phyloP scores from a whole-genome alignment of 2,329 filamentous ascomycete species.

The Fusarium nanum region DNA sequence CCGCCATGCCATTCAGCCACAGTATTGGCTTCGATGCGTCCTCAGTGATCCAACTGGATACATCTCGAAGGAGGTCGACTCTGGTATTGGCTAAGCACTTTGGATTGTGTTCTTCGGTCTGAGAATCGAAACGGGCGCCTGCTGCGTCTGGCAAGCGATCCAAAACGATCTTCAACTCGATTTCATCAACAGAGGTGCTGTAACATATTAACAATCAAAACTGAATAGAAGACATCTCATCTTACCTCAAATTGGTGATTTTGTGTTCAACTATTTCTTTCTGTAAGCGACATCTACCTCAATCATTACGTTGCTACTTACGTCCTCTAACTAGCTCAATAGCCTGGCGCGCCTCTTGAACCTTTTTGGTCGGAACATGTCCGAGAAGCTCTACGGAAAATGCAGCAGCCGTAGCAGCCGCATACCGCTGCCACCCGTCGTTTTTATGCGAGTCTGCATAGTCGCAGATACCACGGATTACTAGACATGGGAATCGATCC shows the following conservation, averaged over 20 bases:
- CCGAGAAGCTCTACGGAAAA: neutral
- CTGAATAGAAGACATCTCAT: accelerated
- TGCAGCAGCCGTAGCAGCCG: neutral
- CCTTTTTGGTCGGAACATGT: constrained; percentile 52
- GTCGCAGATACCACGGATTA: neutral
- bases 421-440: neutral
- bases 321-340: neutral
- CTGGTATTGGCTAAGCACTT: constrained; percentile 50
- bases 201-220: accelerated
- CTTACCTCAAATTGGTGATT: neutral
- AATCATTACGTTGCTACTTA: neutral
- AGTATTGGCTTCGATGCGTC: neutral
- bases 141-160: neutral
- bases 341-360: constrained; percentile 72
- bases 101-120: constrained; percentile 48
- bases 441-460: constrained; percentile 1
- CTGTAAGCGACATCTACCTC: accelerated
- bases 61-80: neutral
- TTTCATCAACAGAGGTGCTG: accelerated
- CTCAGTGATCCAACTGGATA: neutral
- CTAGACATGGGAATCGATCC: neutral
- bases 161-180: accelerated
- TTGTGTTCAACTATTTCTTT: neutral
- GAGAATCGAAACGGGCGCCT: constrained; percentile 51
- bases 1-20: neutral